phyloP scores from a whole-genome alignment of 345 rosid genomes.

The Sisymbrium altissimum region DNA sequence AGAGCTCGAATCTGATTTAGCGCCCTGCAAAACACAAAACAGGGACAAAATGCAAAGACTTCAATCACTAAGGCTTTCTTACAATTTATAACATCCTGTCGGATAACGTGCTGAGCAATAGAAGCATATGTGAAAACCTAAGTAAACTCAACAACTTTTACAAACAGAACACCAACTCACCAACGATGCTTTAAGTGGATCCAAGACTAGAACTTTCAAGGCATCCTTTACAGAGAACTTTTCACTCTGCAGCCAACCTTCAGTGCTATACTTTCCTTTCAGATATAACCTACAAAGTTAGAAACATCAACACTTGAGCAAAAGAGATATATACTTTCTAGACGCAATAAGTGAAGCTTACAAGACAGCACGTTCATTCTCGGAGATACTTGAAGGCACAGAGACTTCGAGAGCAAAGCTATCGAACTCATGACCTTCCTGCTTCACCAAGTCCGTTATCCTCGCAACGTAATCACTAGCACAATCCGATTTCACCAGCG shows the following conservation, averaged over 20 bases:
- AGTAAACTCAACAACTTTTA: neutral
- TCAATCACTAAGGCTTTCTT: neutral
- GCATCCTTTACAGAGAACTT: conserved; percentile 64
- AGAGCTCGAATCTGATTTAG: conserved; percentile 53
- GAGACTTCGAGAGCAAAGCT: conserved; percentile 76
- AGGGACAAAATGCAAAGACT: conserved; percentile 3
- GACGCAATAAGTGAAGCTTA: conserved; percentile 35
- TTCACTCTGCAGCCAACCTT: conserved; percentile 54
- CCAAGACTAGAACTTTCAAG: conserved; percentile 52
- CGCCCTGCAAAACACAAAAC: conserved; percentile 63
- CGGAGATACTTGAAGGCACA: conserved; percentile 47
- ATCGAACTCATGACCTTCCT: conserved; percentile 57
- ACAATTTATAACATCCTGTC: neutral
- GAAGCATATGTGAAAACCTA: neutral
- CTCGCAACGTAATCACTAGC: conserved; percentile 41
- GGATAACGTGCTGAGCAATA: neutral
- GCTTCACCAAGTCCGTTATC: conserved; percentile 57
- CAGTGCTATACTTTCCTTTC: conserved; percentile 54
- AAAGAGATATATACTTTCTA: neutral
- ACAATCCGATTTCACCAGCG: conserved; percentile 37
- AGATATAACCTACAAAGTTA: conserved; percentile 49
- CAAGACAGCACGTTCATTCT: conserved; percentile 58
- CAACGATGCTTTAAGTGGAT: conserved; percentile 52
- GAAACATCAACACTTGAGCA: neutral
- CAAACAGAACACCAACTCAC: conserved; percentile 42